Conservation (phyloP, 208 protist species). For the Trypanosoma grayi region DNA sequence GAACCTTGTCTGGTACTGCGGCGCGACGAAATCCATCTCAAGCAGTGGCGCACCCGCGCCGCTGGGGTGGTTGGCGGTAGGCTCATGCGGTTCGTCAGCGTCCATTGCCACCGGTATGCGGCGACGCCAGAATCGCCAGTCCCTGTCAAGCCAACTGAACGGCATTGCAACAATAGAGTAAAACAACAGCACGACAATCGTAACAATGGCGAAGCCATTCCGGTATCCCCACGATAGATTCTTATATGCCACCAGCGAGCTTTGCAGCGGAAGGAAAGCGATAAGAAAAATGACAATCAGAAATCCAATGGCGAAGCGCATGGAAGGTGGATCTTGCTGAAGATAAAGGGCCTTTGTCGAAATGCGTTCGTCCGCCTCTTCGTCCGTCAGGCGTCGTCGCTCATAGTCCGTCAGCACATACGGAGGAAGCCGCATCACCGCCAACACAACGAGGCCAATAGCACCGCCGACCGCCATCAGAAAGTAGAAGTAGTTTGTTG, state of each 20-base stretch:
- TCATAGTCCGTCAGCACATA: constrained; percentile 73
- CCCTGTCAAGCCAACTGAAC: constrained; percentile 11
- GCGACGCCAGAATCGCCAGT: constrained; percentile 15
- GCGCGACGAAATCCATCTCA: constrained; percentile 19
- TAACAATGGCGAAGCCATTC: constrained; percentile 11
- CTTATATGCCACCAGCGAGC: constrained; percentile 40
- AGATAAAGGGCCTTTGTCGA: constrained; percentile 35
- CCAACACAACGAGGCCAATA: constrained; percentile 35
- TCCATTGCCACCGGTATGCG: no score
- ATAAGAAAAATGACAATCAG: constrained; percentile 21
- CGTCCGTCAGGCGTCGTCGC: constrained; percentile 34
- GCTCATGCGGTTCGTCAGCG: not conserved
- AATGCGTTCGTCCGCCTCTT: constrained; percentile 26
- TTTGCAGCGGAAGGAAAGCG: constrained; percentile 30
- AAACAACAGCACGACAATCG: not conserved
- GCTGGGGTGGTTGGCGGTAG: not conserved
- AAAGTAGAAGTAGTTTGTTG: constrained; percentile 61
- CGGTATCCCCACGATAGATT: constrained; percentile 25
- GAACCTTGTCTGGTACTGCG: constrained; percentile 21
- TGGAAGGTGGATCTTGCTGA: constrained; percentile 17
- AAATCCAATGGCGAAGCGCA: constrained; percentile 24
- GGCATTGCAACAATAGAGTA: constrained; percentile 14
- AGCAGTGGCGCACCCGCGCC: not conserved
- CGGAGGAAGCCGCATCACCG: constrained; percentile 60
- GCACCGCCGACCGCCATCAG: constrained; percentile 37